Percentiles rank a stretch among this genome's conserved stretches.
Conservation (phyloP, 768 basidiomycete species). For the Psilocybe cyanescens region DNA sequence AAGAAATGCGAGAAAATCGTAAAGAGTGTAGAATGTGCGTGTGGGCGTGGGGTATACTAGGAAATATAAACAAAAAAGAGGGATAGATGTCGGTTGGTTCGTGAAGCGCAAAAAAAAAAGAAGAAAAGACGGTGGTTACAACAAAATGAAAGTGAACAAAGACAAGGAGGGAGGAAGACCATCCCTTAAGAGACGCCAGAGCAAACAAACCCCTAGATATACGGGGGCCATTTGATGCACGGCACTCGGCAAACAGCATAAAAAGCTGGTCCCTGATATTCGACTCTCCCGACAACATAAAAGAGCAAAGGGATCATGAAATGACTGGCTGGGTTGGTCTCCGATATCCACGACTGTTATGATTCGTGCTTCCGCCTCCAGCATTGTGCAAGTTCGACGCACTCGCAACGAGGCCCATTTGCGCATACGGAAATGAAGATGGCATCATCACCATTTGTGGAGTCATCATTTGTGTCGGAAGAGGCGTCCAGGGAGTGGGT, state of each 20-base stretch:
- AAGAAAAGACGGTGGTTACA: neutral
- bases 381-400: conserved; percentile 10
- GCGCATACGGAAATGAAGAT: conserved; percentile 10
- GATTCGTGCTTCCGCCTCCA: neutral
- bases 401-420: conserved; percentile 11
- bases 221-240: too few relatives aligned
- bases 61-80: too few relatives aligned
- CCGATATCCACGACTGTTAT: conserved; percentile 1
- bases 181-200: too few relatives aligned
- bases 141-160: neutral
- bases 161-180: neutral
- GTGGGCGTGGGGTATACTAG: too few relatives aligned
- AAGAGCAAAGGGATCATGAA: conserved; percentile 1
- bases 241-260: too few relatives aligned
- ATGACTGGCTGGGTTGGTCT: conserved; percentile 7
- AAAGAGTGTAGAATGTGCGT: too few relatives aligned
- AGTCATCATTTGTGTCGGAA: conserved; percentile 37
- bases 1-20: too few relatives aligned
- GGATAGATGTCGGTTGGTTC: too few relatives aligned
- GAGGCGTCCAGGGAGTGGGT: conserved; percentile 47
- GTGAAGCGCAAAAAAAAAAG: neutral
- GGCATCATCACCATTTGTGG: conserved; percentile 28
- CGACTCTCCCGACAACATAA: too few relatives aligned
- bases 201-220: too few relatives aligned
- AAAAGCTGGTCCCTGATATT: too few relatives aligned